Evolutionary conservation across 768 basidiomycete genomes (phyloP).

Genomic region (Cubamyces lactineus): DNA sequence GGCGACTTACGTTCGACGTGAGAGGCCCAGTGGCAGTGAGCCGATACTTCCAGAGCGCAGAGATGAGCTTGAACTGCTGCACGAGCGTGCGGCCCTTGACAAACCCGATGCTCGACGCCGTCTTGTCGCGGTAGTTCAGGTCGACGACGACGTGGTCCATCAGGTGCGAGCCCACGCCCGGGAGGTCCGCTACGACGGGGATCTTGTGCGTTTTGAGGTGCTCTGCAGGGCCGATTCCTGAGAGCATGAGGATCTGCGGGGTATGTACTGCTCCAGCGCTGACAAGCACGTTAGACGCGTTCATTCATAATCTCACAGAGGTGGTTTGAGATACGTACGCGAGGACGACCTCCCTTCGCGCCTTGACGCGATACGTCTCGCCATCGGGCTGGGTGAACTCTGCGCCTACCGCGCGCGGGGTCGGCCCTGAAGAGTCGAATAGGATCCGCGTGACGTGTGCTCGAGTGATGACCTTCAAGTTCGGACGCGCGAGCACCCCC

Average conservation of each 20-base stretch:
- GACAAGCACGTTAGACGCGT: neutral
- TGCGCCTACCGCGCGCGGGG: conserved; percentile 58
- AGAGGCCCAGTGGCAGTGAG: conserved; percentile 52
- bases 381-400: conserved; percentile 53
- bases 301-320: neutral
- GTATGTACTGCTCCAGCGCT: conserved; percentile 69
- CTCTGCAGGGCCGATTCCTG: conserved; percentile 72
- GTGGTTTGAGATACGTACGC: conserved; percentile 46
- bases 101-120: conserved; percentile 45
- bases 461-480: conserved; percentile 61
- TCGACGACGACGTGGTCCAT: conserved; percentile 67
- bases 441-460: conserved; percentile 62
- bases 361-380: conserved; percentile 47
- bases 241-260: conserved; percentile 66
- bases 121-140: conserved; percentile 55
- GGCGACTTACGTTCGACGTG: conserved; percentile 51
- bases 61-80: conserved; percentile 20
- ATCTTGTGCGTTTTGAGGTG: conserved; percentile 59
- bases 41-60: conserved; percentile 46
- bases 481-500: conserved; percentile 63
- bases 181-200: conserved; percentile 60
- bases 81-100: conserved; percentile 26
- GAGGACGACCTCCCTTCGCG: conserved; percentile 62
- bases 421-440: conserved; percentile 45
- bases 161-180: conserved; percentile 75